A percentile compares a stretch with the other conserved stretches of the same genome.
These are phyloP conservation scores for Crithidia bombi DNA, from an alignment of 208 protist species.

Conservation along the genomic window DNA sequence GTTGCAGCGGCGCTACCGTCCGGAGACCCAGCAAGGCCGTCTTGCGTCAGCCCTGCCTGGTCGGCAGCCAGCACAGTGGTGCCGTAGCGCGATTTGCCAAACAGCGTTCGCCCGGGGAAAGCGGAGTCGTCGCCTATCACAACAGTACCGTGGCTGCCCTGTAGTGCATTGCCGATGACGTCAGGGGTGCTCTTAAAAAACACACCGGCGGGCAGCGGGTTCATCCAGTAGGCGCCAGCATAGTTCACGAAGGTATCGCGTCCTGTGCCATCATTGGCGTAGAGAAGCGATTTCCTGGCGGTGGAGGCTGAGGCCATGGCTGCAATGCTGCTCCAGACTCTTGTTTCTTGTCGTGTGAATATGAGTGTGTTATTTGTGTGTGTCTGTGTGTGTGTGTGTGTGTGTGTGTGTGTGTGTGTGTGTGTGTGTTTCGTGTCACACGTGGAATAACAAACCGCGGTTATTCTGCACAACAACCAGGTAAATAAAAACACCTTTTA, in stretches of 20 bases:
- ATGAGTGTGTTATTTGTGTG: no score
- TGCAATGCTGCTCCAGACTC: neutral
- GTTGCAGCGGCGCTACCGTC: neutral
- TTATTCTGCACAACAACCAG: no score
- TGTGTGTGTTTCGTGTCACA: no score
- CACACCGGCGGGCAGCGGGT: conserved; percentile 68
- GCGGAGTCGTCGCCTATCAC: conserved; percentile 18
- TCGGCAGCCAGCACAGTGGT: conserved; percentile 44
- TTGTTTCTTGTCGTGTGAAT: neutral
- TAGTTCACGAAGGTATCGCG: conserved; percentile 86
- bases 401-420: neutral
- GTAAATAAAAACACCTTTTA: no score
- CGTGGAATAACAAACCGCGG: no score
- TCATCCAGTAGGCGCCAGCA: conserved; percentile 78
- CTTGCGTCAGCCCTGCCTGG: conserved; percentile 1
- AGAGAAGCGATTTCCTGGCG: conserved; percentile 35
- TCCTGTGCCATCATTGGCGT: conserved; percentile 66
- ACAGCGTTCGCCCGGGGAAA: conserved; percentile 47
- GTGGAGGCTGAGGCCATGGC: conserved; percentile 14
- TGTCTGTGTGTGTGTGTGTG: neutral
- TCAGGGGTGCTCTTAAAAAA: conserved; percentile 46
- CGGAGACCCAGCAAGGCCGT: neutral
- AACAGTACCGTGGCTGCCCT: conserved; percentile 8
- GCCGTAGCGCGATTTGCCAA: conserved; percentile 79
- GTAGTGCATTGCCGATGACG: neutral